phyloP scores from a whole-genome alignment of 306 rosid genomes.

The Prunus kanzakura region DNA sequence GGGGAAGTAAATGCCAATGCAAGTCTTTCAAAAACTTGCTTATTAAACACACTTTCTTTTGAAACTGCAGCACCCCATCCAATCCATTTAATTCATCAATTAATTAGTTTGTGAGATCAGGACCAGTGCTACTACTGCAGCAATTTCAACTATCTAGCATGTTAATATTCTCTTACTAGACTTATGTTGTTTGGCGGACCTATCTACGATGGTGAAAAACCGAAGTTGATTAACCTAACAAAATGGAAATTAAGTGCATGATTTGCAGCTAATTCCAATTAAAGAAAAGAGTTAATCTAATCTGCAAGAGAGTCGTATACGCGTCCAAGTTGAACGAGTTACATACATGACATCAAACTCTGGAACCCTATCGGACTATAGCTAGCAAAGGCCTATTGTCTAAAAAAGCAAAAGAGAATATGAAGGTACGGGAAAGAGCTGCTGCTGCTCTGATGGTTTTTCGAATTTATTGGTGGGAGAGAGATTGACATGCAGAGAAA shows the following conservation, averaged over 20 bases:
- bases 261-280: constrained; percentile 10
- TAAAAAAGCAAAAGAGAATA: neutral
- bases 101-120: neutral
- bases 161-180: too few relatives aligned
- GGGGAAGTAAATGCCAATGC: neutral
- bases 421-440: constrained; percentile 13
- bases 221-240: neutral
- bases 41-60: neutral
- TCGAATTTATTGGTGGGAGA: constrained; percentile 20
- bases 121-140: neutral
- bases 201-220: neutral
- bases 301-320: neutral
- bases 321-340: neutral
- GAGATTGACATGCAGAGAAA: neutral
- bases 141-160: neutral
- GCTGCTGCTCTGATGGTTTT: constrained; percentile 6
- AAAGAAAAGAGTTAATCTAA: constrained; percentile 17
- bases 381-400: neutral
- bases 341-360: constrained; percentile 10
- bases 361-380: constrained; percentile 1
- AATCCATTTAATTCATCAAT: neutral
- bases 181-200: too few relatives aligned
- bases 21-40: neutral
- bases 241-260: neutral
- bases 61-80: neutral